phyloP scores from a whole-genome alignment of 2,329 filamentous ascomycete genomes.

The Fusarium burgessii region DNA sequence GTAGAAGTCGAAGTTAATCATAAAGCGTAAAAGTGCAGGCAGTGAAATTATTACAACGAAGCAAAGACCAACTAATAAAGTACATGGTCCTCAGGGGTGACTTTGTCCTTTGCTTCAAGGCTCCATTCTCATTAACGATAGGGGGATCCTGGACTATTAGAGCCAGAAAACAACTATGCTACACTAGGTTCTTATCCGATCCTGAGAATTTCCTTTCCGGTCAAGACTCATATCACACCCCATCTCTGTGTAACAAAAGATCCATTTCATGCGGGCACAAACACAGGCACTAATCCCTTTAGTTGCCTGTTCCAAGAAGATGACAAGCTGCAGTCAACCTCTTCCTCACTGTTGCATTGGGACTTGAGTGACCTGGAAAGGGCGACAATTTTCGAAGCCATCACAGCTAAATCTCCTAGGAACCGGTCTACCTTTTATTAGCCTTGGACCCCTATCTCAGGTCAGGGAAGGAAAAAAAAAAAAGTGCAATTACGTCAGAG shows the following conservation, averaged over 20 bases:
- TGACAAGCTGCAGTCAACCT: constrained; percentile 36
- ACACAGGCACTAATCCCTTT: background rate
- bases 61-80: constrained; percentile 9
- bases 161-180: constrained; percentile 24
- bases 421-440: background rate
- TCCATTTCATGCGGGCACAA: constrained; percentile 20
- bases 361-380: constrained; percentile 15
- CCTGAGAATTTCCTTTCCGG: constrained; percentile 6
- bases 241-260: constrained; percentile 36
- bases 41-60: constrained; percentile 5
- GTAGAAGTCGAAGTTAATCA: constrained; percentile 4
- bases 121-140: constrained; percentile 7
- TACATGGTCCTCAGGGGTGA: constrained; percentile 6
- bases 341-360: constrained; percentile 5
- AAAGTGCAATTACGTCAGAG: constrained; percentile 34
- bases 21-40: constrained; percentile 6
- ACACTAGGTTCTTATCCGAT: constrained; percentile 13
- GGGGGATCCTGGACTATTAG: constrained; percentile 1
- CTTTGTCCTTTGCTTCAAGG: constrained; percentile 2
- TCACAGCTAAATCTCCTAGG: background rate
- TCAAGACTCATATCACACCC: background rate
- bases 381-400: background rate
- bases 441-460: constrained; percentile 19
- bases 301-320: constrained; percentile 9
- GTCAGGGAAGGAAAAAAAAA: background rate